Evolutionary conservation across 306 rosid genomes (phyloP).

Genomic region (Acacia confusa): DNA sequence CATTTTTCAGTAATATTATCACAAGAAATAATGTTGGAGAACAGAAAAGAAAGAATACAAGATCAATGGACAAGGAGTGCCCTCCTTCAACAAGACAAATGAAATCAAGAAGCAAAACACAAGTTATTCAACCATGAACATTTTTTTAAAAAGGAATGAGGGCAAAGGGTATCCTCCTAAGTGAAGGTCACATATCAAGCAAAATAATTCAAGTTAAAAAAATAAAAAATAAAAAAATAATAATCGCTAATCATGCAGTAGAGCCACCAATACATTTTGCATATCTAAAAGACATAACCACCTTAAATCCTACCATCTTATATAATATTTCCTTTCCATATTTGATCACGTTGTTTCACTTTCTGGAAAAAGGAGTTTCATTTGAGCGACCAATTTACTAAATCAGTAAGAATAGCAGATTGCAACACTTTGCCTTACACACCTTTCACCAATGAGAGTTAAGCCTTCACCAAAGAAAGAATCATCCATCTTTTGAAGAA

Average conservation of each 20-base stretch:
- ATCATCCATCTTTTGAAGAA: constrained; percentile 57
- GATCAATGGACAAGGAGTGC: not conserved
- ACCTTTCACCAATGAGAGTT: constrained; percentile 74
- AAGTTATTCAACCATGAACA: not conserved
- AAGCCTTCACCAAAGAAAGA: constrained; percentile 88
- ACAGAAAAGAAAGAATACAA: not conserved
- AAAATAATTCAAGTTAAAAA: not conserved
- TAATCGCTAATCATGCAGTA: not conserved
- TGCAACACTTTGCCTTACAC: constrained; percentile 30
- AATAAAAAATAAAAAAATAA: too few species aligned
- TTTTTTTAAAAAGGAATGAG: not conserved
- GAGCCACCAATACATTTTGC: not conserved
- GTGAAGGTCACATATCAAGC: not conserved
- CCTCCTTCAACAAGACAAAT: not conserved
- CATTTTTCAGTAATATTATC: not conserved
- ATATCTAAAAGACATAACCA: not conserved
- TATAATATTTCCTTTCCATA: not conserved
- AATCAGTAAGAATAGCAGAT: not conserved
- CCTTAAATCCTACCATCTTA: not conserved
- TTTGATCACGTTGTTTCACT: not conserved
- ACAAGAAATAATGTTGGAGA: constrained; percentile 16
- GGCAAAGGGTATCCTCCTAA: not conserved
- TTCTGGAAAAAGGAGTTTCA: not conserved
- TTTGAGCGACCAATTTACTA: not conserved
- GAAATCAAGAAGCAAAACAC: not conserved